Conservation (phyloP, 257 asterid species). For the Hygrophila difformis region DNA sequence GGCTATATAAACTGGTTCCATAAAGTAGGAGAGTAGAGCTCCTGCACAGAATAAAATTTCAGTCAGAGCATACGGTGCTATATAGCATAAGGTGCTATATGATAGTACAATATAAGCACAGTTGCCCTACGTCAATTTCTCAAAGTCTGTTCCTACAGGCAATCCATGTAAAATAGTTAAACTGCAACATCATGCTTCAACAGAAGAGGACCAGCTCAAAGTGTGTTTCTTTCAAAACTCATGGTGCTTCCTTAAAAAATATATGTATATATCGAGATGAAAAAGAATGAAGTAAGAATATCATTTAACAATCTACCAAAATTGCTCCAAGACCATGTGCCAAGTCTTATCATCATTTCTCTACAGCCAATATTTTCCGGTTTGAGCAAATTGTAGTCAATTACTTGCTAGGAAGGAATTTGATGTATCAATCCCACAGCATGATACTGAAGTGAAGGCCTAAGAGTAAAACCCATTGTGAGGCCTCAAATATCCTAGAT, state of each 20-base stretch:
- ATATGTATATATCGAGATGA: not conserved
- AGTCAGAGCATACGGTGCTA: not conserved
- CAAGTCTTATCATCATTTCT: conserved; percentile 1
- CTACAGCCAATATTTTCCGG: too few species aligned
- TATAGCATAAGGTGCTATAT: too few species aligned
- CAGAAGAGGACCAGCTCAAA: conserved; percentile 8
- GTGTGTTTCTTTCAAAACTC: not conserved
- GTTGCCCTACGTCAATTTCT: too few species aligned
- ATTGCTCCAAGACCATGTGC: too few species aligned
- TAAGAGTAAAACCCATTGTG: conserved; percentile 9
- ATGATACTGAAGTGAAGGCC: conserved; percentile 4
- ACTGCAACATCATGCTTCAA: conserved; percentile 10
- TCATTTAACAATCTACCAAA: conserved; percentile 2
- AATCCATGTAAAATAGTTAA: conserved; percentile 3
- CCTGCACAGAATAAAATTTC: conserved; percentile 31
- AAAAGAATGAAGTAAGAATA: not conserved
- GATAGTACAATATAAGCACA: conserved; percentile 6
- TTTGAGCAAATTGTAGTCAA: too few species aligned
- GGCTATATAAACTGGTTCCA: conserved; percentile 75
- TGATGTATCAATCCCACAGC: conserved; percentile 3
- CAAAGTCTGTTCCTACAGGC: too few species aligned
- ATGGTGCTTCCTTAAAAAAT: not conserved
- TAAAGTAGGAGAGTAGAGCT: conserved; percentile 68
- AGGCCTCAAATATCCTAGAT: not conserved
- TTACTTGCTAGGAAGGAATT: not conserved